phyloP scores from a whole-genome alignment of 2,329 filamentous ascomycete species.

The Trichoderma aggressivum region DNA sequence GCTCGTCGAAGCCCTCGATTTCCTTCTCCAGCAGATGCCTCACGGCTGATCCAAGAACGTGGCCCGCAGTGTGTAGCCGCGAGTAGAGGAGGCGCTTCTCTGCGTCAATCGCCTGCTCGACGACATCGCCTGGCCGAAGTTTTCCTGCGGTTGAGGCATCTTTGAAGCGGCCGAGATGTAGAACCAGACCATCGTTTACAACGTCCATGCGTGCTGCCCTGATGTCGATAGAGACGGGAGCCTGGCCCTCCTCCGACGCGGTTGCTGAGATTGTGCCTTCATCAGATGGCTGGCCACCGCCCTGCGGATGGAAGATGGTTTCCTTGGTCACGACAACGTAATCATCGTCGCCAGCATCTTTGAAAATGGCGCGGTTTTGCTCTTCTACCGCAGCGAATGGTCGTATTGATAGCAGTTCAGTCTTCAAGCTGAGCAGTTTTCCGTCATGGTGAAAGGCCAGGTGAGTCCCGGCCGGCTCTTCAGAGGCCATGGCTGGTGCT shows the following conservation, averaged over 20 bases:
- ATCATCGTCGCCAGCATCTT: conserved; percentile 48
- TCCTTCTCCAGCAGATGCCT: conserved; percentile 52
- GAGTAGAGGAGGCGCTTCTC: conserved; percentile 62
- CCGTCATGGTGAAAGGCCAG: conserved; percentile 45
- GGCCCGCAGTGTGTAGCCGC: conserved; percentile 69
- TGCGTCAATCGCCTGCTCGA: conserved; percentile 57
- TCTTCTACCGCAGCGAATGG: conserved; percentile 50
- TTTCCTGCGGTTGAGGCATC: conserved; percentile 18
- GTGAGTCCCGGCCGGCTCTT: conserved; percentile 31
- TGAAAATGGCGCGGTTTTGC: conserved; percentile 55
- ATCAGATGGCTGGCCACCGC: conserved; percentile 71
- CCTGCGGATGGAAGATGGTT: conserved; percentile 75
- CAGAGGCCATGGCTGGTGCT: neutral
- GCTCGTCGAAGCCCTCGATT: conserved; percentile 56
- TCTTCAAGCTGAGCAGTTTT: conserved; percentile 42
- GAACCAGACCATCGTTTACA: conserved; percentile 50
- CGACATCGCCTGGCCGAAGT: conserved; percentile 34
- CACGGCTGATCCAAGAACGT: conserved; percentile 68
- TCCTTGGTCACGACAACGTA: conserved; percentile 58
- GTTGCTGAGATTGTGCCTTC: conserved; percentile 54
- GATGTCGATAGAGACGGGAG: conserved; percentile 42
- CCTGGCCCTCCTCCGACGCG: conserved; percentile 20
- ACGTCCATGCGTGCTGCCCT: conserved; percentile 54
- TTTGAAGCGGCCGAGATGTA: conserved; percentile 64
- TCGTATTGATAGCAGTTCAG: conserved; percentile 44